phyloP scores from a whole-genome alignment of 2,329 filamentous ascomycete genomes.

The Penicillium sp. region DNA sequence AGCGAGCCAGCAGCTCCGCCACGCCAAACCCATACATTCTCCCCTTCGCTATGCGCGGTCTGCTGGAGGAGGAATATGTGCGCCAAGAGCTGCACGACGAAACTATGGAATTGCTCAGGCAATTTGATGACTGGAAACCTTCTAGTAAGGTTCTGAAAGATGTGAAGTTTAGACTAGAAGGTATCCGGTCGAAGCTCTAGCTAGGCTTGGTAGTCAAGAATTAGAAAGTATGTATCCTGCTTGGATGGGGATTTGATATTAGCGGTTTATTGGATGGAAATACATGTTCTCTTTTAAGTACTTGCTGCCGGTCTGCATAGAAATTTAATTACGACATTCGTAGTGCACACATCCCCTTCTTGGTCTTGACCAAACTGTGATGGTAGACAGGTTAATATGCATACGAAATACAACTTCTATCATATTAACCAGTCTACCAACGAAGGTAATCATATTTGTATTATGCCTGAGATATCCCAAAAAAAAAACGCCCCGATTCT shows the following conservation, averaged over 20 bases:
- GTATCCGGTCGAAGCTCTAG: constrained; percentile 78
- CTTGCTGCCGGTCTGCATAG: background rate
- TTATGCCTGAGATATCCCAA: background rate
- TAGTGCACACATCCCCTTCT: background rate
- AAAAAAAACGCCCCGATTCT: background rate
- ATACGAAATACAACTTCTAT: no score
- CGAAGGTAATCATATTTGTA: background rate
- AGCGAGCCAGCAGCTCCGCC: constrained; percentile 47
- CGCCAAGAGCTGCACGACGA: constrained; percentile 76
- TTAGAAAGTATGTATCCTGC: constrained; percentile 2
- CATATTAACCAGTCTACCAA: background rate
- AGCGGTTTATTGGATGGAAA: background rate
- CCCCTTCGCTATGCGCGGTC: constrained; percentile 91
- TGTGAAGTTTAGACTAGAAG: constrained; percentile 91
- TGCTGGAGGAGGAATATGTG: constrained; percentile 89
- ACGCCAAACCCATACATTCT: constrained; percentile 80
- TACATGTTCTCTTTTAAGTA: background rate
- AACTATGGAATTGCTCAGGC: constrained; percentile 72
- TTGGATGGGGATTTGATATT: background rate
- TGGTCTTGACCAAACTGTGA: background rate
- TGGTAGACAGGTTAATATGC: no score
- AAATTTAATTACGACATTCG: background rate
- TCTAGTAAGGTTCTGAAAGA: constrained; percentile 88
- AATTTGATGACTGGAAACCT: constrained; percentile 95
- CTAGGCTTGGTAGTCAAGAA: constrained; percentile 29